phyloP scores from a whole-genome alignment of 257 asterid genomes.

The Haberlea rhodopensis region DNA sequence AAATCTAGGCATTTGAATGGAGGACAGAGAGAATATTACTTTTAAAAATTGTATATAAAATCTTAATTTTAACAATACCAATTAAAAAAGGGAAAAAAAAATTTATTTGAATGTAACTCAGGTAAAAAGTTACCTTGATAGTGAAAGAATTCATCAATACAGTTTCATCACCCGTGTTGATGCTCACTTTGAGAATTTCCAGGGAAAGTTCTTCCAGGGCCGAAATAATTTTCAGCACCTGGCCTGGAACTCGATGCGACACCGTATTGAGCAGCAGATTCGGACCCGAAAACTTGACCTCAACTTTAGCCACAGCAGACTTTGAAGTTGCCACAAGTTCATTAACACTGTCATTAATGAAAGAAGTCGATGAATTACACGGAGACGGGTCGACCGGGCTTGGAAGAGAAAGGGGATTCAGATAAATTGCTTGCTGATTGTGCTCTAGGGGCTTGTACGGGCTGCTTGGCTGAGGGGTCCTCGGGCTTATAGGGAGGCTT shows the following conservation, averaged over 20 bases:
- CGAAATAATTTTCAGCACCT: constrained; percentile 55
- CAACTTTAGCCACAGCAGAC: constrained; percentile 79
- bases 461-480: constrained; percentile 78
- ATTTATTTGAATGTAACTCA: no score
- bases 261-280: constrained; percentile 67
- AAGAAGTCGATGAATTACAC: constrained; percentile 45
- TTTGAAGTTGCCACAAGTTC: constrained; percentile 81
- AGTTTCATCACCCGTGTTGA: constrained; percentile 56
- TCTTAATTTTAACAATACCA: no score
- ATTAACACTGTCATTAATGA: constrained; percentile 45
- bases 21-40: no score
- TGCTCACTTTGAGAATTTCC: constrained; percentile 70
- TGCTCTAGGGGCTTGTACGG: constrained; percentile 54
- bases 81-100: no score
- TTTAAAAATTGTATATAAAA: no score
- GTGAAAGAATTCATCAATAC: constrained; percentile 68
- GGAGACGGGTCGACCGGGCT: constrained; percentile 52
- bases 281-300: constrained; percentile 76
- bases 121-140: constrained; percentile 53
- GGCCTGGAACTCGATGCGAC: constrained; percentile 67
- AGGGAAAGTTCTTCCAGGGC: constrained; percentile 65
- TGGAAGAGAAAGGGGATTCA: constrained; percentile 29
- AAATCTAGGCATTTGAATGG: no score
- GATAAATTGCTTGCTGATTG: constrained; percentile 27
- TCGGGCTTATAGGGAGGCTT: constrained; percentile 71